These are phyloP conservation scores for Ilyonectria robusta DNA, from an alignment of 2,329 filamentous ascomycete genomes.

Conservation along the genomic window DNA sequence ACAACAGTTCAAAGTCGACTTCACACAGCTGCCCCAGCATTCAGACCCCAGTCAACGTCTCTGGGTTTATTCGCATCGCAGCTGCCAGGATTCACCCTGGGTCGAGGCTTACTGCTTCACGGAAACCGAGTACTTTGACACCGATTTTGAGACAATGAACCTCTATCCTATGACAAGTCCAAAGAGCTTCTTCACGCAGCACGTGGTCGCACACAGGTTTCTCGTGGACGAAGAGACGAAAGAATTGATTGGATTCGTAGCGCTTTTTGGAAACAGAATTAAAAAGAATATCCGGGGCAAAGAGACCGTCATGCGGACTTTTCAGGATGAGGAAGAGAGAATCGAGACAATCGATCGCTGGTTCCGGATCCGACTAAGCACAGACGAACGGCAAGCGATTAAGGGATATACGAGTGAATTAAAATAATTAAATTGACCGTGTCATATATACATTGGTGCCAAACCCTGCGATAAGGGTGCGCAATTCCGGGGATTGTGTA, in stretches of 20 bases:
- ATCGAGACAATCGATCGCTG: constrained; percentile 17
- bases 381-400: constrained; percentile 14
- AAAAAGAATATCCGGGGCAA: constrained; percentile 5
- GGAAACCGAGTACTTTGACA: constrained; percentile 20
- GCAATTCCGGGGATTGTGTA: neutral
- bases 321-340: constrained; percentile 18
- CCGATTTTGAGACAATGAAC: constrained; percentile 30
- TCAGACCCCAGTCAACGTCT: constrained; percentile 10
- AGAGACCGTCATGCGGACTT: neutral
- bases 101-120: constrained; percentile 25
- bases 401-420: constrained; percentile 9
- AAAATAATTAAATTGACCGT: neutral
- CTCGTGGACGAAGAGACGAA: neutral
- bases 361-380: constrained; percentile 19
- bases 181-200: constrained; percentile 27
- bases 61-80: constrained; percentile 30
- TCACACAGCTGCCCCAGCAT: constrained; percentile 15
- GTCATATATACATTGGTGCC: neutral
- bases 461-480: neutral
- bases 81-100: constrained; percentile 3
- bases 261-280: constrained; percentile 3
- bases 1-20: constrained; percentile 25
- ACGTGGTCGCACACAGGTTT: constrained; percentile 23
- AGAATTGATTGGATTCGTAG: constrained; percentile 16
- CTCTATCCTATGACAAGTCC: constrained; percentile 24